A percentile compares a stretch with the other conserved stretches of the same genome.
Conservation (phyloP, 2,329 filamentous ascomycete species). For the Arthrobotrys conoides region DNA sequence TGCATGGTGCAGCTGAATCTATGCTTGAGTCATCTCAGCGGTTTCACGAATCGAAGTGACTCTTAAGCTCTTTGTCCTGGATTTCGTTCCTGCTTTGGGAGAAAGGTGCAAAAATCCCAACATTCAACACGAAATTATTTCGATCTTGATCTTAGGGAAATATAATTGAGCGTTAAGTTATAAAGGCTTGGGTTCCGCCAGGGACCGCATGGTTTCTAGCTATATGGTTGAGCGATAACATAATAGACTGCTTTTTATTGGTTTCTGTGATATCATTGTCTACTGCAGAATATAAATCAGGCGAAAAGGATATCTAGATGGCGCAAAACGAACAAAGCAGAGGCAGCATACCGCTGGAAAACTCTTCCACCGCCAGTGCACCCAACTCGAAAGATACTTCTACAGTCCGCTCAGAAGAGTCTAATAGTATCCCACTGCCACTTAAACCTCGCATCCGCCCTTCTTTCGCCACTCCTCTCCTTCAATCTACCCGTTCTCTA, state of each 20-base stretch:
- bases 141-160: background rate
- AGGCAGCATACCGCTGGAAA: background rate
- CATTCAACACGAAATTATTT: conserved; percentile 34
- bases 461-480: conserved; percentile 49
- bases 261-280: conserved; percentile 6
- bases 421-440: conserved; percentile 8
- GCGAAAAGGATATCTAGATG: conserved; percentile 8
- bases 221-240: background rate
- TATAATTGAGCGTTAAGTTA: background rate
- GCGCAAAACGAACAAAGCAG: background rate
- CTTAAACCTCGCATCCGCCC: conserved; percentile 31
- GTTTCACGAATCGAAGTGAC: conserved; percentile 34
- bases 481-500: conserved; percentile 48
- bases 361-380: background rate
- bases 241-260: background rate
- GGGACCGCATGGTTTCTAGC: background rate
- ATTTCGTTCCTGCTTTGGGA: background rate
- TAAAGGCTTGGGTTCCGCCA: background rate
- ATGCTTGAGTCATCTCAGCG: conserved; percentile 27
- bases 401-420: background rate
- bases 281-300: background rate
- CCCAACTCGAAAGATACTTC: background rate
- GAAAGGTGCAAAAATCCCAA: conserved; percentile 27
- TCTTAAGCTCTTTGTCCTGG: conserved; percentile 18
- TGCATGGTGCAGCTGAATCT: background rate